These are phyloP conservation scores for Fusarium albidum DNA, from an alignment of 2,329 filamentous ascomycete genomes.

Conservation along the genomic window DNA sequence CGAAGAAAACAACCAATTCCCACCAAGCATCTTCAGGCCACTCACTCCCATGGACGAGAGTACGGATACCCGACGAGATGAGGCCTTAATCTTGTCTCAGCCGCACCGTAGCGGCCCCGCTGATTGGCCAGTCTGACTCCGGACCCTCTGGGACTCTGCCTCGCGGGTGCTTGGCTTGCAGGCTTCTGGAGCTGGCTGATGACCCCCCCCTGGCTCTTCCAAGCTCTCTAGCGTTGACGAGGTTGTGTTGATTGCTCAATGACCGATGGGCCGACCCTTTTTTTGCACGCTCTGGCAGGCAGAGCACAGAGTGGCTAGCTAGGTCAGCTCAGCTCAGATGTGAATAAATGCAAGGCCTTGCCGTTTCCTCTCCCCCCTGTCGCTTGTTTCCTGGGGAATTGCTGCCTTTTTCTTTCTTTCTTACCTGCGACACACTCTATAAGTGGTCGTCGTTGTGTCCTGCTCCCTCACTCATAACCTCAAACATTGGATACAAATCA, in stretches of 20 bases:
- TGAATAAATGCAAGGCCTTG: constrained; percentile 29
- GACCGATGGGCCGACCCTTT: constrained; percentile 27
- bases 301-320: constrained; percentile 20
- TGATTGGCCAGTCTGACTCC: constrained; percentile 26
- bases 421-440: constrained; percentile 8
- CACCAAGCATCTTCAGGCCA: constrained; percentile 7
- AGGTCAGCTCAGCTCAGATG: too few relatives aligned
- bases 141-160: constrained; percentile 27
- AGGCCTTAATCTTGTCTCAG: constrained; percentile 33
- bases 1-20: constrained; percentile 22
- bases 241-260: constrained; percentile 20
- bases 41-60: constrained; percentile 9
- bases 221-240: constrained; percentile 32
- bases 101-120: constrained; percentile 27
- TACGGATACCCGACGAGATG: constrained; percentile 11
- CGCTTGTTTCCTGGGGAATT: constrained; percentile 13
- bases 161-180: constrained; percentile 27
- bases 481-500: constrained; percentile 3
- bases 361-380: constrained; percentile 7
- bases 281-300: neutral
- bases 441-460: constrained; percentile 12
- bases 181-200: constrained; percentile 11
- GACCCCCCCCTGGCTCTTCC: constrained; percentile 24
- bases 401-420: constrained; percentile 7
- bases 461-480: neutral